These are phyloP conservation scores for Mortierella sp. DNA, from an alignment of 371 early-diverging fungal genomes.

Conservation along the genomic window DNA sequence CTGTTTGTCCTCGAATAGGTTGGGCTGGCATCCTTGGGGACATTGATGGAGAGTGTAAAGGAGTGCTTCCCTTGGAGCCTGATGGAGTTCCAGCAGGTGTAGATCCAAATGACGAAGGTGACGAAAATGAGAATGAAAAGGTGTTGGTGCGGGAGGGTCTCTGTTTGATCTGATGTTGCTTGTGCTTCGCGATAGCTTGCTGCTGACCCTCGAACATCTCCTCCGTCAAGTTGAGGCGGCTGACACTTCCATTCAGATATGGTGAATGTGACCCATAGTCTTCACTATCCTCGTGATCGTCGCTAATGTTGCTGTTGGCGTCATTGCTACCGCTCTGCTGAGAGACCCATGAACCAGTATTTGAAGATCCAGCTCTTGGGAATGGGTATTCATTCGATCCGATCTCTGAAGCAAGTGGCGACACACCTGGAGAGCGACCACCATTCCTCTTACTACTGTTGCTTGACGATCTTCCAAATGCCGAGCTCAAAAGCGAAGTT, in stretches of 20 bases:
- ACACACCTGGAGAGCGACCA: background rate
- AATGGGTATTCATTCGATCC: conserved; percentile 24
- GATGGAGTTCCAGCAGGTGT: conserved; percentile 5
- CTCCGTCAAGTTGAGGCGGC: background rate
- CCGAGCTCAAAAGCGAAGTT: conserved; percentile 14
- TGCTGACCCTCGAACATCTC: conserved; percentile 25
- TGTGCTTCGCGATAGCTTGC: background rate
- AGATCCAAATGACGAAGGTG: background rate
- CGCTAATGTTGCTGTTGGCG: background rate
- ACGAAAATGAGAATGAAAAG: background rate
- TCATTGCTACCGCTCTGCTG: background rate
- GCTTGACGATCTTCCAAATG: conserved; percentile 16
- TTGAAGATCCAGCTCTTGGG: conserved; percentile 14
- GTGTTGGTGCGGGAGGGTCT: conserved; percentile 3
- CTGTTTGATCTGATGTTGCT: conserved; percentile 3
- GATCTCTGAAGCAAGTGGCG: background rate
- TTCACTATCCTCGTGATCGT: background rate
- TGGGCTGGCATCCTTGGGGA: conserved; percentile 7
- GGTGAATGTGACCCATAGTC: background rate
- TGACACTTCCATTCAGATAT: background rate
- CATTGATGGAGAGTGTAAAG: conserved; percentile 6
- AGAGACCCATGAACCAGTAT: background rate
- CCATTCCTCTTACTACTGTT: conserved; percentile 10
- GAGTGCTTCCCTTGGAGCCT: background rate
- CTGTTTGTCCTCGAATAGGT: background rate